Conservation (phyloP, 768 basidiomycete species). For the Boletus huronensis region DNA sequence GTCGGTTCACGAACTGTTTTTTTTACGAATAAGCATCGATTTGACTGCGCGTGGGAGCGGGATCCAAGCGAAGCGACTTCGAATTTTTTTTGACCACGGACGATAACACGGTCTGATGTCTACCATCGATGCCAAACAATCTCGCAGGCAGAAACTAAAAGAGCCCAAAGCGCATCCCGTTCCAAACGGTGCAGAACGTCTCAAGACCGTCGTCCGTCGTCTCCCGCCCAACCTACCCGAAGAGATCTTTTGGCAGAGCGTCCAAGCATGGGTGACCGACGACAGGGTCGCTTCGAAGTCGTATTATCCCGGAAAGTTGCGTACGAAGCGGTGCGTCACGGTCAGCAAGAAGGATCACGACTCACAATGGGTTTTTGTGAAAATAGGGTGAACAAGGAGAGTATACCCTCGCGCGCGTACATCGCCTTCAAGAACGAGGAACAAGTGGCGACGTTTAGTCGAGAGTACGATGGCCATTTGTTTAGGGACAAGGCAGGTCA, state of each 20-base stretch:
- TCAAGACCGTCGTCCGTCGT: conserved; percentile 85
- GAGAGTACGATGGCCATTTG: conserved; percentile 85
- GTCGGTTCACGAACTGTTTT: conserved; percentile 1
- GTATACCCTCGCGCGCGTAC: conserved; percentile 84
- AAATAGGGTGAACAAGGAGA: conserved; percentile 75
- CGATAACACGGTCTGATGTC: conserved; percentile 10
- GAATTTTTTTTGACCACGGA: background rate
- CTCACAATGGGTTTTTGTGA: background rate
- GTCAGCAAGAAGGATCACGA: background rate
- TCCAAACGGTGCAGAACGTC: conserved; percentile 45
- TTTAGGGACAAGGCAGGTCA: conserved; percentile 90
- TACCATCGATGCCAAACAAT: conserved; percentile 14
- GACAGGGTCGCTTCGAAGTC: conserved; percentile 66
- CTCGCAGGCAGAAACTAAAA: conserved; percentile 30
- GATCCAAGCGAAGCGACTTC: background rate
- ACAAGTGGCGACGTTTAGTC: conserved; percentile 67
- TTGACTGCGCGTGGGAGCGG: conserved; percentile 7
- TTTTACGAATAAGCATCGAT: background rate
- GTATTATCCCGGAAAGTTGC: conserved; percentile 65
- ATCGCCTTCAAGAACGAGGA: conserved; percentile 83
- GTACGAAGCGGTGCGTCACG: conserved; percentile 56
- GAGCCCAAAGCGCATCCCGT: conserved; percentile 31
- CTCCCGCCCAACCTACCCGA: conserved; percentile 92
- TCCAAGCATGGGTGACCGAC: conserved; percentile 77
- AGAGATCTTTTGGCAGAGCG: conserved; percentile 90